A percentile compares a stretch with the other conserved stretches of the same genome.
Conservation (phyloP, 2,329 filamentous ascomycete species). For the Trichoderma sp. region DNA sequence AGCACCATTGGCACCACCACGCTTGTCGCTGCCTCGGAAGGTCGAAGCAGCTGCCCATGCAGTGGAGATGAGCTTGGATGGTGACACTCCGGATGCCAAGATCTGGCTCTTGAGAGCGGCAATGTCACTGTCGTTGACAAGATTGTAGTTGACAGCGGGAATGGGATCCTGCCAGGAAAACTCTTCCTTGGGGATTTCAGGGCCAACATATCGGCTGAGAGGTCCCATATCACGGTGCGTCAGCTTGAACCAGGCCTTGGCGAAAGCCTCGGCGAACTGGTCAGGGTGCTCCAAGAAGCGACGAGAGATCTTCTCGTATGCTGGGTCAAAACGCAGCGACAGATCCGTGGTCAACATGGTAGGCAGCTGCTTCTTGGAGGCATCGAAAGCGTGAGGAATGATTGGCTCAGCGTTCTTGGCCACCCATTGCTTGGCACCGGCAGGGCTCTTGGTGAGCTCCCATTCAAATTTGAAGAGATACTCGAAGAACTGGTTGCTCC, state of each 20-base stretch:
- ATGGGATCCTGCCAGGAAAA: constrained; percentile 75
- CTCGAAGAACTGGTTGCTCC: constrained; percentile 71
- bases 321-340: constrained; percentile 66
- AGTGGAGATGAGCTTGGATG: constrained; percentile 59
- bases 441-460: constrained; percentile 72
- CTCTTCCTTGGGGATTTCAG: constrained; percentile 67
- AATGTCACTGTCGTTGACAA: constrained; percentile 62
- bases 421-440: constrained; percentile 73
- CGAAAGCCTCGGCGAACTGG: constrained; percentile 66
- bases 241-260: constrained; percentile 79
- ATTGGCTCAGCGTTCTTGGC: constrained; percentile 64
- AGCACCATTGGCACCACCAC: constrained; percentile 75
- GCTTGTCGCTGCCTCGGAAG: constrained; percentile 75
- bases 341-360: constrained; percentile 75
- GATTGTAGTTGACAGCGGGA: constrained; percentile 53
- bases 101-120: constrained; percentile 66
- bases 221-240: constrained; percentile 78
- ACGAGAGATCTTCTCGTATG: constrained; percentile 72
- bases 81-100: constrained; percentile 57
- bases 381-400: constrained; percentile 69
- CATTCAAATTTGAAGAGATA: constrained; percentile 77
- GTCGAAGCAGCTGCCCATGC: constrained; percentile 70
- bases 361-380: constrained; percentile 69
- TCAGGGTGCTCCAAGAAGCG: constrained; percentile 67
- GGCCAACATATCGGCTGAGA: constrained; percentile 65